These are phyloP conservation scores for Hibiscus trionum DNA, from an alignment of 345 rosid species.

Conservation along the genomic window DNA sequence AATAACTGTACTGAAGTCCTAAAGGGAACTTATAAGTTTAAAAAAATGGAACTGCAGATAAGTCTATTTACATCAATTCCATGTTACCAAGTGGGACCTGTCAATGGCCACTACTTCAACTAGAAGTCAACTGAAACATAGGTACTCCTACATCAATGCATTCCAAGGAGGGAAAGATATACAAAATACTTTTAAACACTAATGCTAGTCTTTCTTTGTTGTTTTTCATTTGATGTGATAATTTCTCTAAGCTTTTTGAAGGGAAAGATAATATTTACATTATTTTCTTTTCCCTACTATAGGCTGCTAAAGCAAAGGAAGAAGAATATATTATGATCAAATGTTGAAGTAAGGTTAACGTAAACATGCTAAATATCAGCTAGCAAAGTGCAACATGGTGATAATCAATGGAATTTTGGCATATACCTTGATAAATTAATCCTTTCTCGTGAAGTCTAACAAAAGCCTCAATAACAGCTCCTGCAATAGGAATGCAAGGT, in stretches of 20 bases:
- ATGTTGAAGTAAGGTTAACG: not conserved
- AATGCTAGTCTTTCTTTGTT: not conserved
- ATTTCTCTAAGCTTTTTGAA: not conserved
- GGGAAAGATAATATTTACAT: not conserved
- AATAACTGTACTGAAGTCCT: not conserved
- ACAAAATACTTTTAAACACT: not conserved
- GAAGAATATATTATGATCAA: not conserved
- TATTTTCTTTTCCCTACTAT: not conserved
- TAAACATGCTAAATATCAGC: not conserved
- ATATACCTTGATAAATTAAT: slow-evolving; percentile 79
- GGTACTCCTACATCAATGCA: not conserved
- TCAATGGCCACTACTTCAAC: not conserved
- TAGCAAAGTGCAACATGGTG: not conserved
- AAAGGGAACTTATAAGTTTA: not conserved
- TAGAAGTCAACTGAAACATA: slow-evolving; percentile 1
- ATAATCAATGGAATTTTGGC: not conserved
- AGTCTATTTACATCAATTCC: not conserved
- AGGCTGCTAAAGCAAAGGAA: not conserved
- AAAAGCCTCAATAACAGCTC: slow-evolving; percentile 90
- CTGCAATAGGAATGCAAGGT: slow-evolving; percentile 32
- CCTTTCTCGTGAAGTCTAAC: slow-evolving; percentile 90
- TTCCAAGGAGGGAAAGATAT: not conserved
- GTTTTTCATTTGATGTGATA: not conserved
- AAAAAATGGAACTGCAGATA: not conserved
- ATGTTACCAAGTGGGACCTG: not conserved